Evolutionary conservation across 768 basidiomycete genomes (phyloP), one percentile per base, ranked within the genome.

Genomic region (Suillus cothurnatus): DNA sequence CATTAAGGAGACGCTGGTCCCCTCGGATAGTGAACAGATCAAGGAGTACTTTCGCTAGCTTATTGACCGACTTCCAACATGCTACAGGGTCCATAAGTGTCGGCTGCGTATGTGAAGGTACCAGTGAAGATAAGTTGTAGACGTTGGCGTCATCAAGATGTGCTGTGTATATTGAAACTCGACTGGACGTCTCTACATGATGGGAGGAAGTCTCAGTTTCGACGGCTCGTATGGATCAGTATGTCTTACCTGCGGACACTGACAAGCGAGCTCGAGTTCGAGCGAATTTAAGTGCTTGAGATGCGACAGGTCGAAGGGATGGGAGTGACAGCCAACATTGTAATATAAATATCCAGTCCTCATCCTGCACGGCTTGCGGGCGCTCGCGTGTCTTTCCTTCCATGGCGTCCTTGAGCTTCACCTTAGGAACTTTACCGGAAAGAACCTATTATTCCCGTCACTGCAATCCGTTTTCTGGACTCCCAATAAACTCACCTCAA

Each of bases 261-360:
- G 7, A 32, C 11, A 5, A 0, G 19, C 21, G 21, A 14, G n/a
- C 47, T 6, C 15, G 56, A 36, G 15, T 8, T 57, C 8, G 3
- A 23, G 34, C n/a, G 15, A 57, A 57, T 36, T 36, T 15, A 23
- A 57, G 56, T 23, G 56, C 56, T 57, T 57, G 56, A 7, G 56
- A 57, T 57, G 56, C 34, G 34, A 57, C 14, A 15, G 56, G 56
- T 8, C 34, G 56, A 57, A 57, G 56, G 15, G 56, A 23, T 14
- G 56, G 56, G 34, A 57, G 56, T 7, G n/a, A 36, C 34, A 57
- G 23, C 56, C 56, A 57, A 57, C 34, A 57, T 23, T 38, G 34
- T 38, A 57, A 36, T 17, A 57, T 38, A 38, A 57, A 57, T 23
- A 57, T 57, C 34, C 56, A 57, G 23, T 38, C 56, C 7, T 57